Conservation (phyloP, 1,284 basidiomycete species). For the Microbotryum intermedium region DNA sequence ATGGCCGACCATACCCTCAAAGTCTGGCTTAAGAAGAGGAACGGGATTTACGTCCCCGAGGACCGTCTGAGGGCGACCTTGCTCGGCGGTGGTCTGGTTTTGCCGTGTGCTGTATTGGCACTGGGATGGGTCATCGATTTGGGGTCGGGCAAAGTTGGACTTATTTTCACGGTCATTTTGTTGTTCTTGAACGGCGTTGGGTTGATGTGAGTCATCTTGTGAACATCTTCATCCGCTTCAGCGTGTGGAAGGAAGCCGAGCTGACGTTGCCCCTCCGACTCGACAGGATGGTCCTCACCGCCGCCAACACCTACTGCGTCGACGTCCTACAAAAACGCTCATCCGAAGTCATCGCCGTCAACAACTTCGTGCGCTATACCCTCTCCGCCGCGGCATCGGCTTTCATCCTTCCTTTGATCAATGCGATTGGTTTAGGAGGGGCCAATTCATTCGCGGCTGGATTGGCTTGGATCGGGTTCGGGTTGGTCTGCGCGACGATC, state of each 20-base stretch:
- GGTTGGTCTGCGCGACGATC: conserved; percentile 9
- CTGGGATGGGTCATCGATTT: conserved; percentile 27
- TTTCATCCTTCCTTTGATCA: conserved; percentile 48
- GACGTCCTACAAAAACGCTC: conserved; percentile 50
- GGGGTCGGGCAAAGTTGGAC: conserved; percentile 34
- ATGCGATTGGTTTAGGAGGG: conserved; percentile 49
- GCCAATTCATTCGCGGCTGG: conserved; percentile 48
- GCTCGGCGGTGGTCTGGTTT: conserved; percentile 45
- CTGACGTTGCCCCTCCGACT: conserved; percentile 43
- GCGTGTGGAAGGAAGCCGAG: conserved; percentile 27
- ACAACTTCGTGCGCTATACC: conserved; percentile 34
- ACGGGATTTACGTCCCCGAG: conserved; percentile 47
- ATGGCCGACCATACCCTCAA: conserved; percentile 49
- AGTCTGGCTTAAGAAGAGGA: conserved; percentile 46
- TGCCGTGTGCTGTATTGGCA: conserved; percentile 43
- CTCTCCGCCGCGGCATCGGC: conserved; percentile 43
- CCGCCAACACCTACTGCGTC: conserved; percentile 51
- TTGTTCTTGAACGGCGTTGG: conserved; percentile 41
- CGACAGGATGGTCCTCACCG: conserved; percentile 45
- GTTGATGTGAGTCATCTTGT: conserved; percentile 35
- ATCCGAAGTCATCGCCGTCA: conserved; percentile 46
- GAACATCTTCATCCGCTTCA: background rate
- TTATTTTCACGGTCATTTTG: conserved; percentile 34
- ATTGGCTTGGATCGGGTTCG: conserved; percentile 45
- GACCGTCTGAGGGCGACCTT: conserved; percentile 51